Conservation (phyloP, 1,284 basidiomycete species). For the Melampsora larici-populina region DNA sequence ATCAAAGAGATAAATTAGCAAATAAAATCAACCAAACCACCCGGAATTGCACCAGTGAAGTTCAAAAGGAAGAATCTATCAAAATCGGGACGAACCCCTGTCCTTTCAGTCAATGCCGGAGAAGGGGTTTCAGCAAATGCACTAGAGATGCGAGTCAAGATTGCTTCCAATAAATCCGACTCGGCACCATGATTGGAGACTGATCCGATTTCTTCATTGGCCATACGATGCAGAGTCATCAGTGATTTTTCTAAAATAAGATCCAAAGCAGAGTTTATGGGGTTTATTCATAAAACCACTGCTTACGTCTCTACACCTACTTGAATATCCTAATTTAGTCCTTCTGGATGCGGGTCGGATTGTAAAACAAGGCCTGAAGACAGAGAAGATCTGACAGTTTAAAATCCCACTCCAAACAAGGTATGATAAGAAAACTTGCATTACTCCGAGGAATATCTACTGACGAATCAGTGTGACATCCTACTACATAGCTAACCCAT, state of each 20-base stretch:
- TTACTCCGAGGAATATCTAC: constrained; percentile 64
- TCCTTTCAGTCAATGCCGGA: constrained; percentile 51
- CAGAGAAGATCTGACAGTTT: no score
- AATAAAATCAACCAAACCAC: background rate
- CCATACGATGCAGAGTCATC: constrained; percentile 53
- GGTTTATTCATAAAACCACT: no score
- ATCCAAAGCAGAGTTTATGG: no score
- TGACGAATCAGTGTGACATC: constrained; percentile 74
- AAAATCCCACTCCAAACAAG: background rate
- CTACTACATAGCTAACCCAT: constrained; percentile 46
- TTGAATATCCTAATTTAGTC: constrained; percentile 60
- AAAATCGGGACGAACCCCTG: constrained; percentile 27
- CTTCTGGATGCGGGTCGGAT: constrained; percentile 81
- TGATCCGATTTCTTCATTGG: constrained; percentile 73
- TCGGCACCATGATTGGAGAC: constrained; percentile 87
- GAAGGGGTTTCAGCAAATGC: constrained; percentile 61
- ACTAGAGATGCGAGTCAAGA: constrained; percentile 66
- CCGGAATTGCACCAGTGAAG: background rate
- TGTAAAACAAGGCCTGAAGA: constrained; percentile 50
- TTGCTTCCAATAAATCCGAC: constrained; percentile 76
- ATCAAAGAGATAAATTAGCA: background rate
- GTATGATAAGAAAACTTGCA: no score
- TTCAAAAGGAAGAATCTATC: background rate
- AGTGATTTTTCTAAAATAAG: no score
- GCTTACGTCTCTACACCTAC: constrained; percentile 75